Percentiles rank a stretch among this genome's conserved stretches.
These are phyloP conservation scores for Bisporella sp. DNA, from an alignment of 2,329 filamentous ascomycete genomes.

Conservation along the genomic window DNA sequence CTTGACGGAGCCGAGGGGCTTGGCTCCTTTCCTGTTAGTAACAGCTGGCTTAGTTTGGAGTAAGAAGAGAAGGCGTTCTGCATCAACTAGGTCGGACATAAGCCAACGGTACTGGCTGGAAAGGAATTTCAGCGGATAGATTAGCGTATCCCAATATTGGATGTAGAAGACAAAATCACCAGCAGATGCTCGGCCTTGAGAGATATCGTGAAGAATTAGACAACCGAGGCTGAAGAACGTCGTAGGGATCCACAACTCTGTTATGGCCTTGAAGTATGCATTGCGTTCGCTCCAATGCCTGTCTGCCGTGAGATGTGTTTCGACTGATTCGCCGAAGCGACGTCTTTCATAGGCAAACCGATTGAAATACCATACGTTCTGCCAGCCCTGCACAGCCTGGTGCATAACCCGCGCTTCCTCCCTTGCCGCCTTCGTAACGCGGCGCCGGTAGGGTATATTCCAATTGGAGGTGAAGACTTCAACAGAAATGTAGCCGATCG, in stretches of 20 bases:
- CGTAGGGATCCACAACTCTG: not conserved
- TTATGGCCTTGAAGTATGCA: not conserved
- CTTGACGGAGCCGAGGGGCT: not conserved
- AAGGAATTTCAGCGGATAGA: not conserved
- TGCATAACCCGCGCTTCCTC: not conserved
- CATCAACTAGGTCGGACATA: not conserved
- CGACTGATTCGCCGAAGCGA: not conserved
- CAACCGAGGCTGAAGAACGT: not conserved
- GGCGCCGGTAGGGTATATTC: not conserved
- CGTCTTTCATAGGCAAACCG: not conserved
- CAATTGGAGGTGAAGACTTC: not conserved
- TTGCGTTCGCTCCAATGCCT: not conserved
- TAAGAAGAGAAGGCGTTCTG: not conserved
- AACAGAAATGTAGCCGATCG: not conserved
- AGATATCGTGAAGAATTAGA: not conserved
- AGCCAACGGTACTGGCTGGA: not conserved
- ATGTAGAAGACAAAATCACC: not conserved
- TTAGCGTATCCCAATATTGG: not conserved
- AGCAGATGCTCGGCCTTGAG: not conserved
- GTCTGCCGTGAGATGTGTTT: not conserved
- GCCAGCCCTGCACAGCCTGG: not conserved
- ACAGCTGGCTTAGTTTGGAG: not conserved
- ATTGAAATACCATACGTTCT: slow-evolving; percentile 1
- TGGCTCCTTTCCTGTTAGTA: not conserved
- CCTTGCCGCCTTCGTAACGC: not conserved